Conservation (phyloP, 257 asterid species). For the Voacanga thouarsii region DNA sequence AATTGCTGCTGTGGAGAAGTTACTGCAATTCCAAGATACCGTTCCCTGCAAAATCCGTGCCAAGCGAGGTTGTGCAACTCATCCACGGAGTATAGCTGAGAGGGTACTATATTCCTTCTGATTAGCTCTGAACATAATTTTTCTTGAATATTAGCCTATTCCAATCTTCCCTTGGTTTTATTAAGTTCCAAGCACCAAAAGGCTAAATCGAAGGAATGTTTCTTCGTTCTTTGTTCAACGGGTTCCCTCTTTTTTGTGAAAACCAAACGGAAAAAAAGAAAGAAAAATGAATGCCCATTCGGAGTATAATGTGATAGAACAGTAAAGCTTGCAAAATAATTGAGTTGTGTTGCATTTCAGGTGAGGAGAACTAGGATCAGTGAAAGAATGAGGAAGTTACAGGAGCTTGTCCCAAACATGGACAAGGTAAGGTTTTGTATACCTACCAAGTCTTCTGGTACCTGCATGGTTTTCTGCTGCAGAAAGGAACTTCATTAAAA, state of each 20-base stretch:
- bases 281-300: background rate
- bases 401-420: slow-evolving; percentile 94
- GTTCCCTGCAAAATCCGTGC: slow-evolving; percentile 86
- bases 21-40: slow-evolving; percentile 60
- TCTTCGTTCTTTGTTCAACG: too few species aligned
- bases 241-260: too few species aligned
- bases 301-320: background rate
- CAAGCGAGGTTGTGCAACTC: slow-evolving; percentile 94
- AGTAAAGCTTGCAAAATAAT: background rate
- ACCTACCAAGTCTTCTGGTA: background rate
- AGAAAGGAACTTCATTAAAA: background rate
- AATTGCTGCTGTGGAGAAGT: slow-evolving; percentile 58
- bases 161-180: background rate
- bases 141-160: background rate
- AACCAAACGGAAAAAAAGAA: too few species aligned
- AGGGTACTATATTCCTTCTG: slow-evolving; percentile 45
- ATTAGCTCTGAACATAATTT: background rate
- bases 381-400: slow-evolving; percentile 88
- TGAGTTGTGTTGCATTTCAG: slow-evolving; percentile 28
- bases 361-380: slow-evolving; percentile 85
- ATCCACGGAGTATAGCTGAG: slow-evolving; percentile 95
- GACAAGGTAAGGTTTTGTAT: slow-evolving; percentile 52
- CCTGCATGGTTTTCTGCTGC: background rate
- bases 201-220: background rate
- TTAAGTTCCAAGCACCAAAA: background rate